Percentiles rank a stretch among this genome's conserved stretches.
Conservation (phyloP, 108 stramenopile species). For the Nitzschia sp. region DNA sequence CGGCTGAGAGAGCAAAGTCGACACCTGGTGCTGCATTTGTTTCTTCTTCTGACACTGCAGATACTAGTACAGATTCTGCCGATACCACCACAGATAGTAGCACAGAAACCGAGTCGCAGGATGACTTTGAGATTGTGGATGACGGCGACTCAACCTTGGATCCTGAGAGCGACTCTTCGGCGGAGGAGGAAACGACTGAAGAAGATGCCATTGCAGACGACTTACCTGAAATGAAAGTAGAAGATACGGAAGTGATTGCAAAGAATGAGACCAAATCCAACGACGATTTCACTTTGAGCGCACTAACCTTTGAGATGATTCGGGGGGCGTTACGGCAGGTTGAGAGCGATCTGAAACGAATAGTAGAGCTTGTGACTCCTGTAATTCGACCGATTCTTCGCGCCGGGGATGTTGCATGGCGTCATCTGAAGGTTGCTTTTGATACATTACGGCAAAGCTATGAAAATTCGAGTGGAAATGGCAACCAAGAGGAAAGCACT, state of each 20-base stretch:
- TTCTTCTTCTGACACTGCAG: neutral
- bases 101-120: neutral
- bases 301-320: slow-evolving; percentile 16
- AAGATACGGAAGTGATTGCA: neutral
- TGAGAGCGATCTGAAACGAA: slow-evolving; percentile 21
- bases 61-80: neutral
- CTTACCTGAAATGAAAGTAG: neutral
- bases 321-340: slow-evolving; percentile 17
- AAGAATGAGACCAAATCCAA: neutral
- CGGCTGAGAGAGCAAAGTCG: neutral
- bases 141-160: neutral
- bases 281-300: slow-evolving; percentile 20
- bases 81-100: too few species aligned
- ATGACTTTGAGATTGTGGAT: neutral
- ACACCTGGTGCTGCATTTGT: slow-evolving; percentile 28
- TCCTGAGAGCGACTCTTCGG: neutral
- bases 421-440: slow-evolving; percentile 17
- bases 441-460: neutral
- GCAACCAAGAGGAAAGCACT: neutral
- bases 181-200: slow-evolving; percentile 27
- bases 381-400: slow-evolving; percentile 25
- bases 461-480: neutral
- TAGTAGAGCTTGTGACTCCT: slow-evolving; percentile 24
- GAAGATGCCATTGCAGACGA: slow-evolving; percentile 3
- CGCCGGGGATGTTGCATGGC: slow-evolving; percentile 34